Evolutionary conservation across 176 grass and related monocot genomes (phyloP), one percentile per base, ranked within the genome.

Genomic region (Oryza australiensis): DNA sequence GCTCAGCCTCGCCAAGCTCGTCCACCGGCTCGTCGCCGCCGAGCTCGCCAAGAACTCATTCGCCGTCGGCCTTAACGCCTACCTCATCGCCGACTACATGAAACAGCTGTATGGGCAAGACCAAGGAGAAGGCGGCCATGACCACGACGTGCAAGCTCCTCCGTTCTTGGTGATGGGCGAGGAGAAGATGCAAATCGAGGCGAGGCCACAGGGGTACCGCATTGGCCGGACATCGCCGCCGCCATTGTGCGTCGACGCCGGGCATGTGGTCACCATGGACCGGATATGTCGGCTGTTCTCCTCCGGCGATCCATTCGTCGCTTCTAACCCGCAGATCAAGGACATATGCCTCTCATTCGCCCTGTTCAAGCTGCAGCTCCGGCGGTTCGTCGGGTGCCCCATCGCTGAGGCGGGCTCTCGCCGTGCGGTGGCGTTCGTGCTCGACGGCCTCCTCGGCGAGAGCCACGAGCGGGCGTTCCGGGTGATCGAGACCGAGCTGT

Each of bases 51-150:
- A 83, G 37, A 86, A 66, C 51, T 90, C 88, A 5, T 86, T 90
- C 26, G 84, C 88, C 32, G 79, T 84, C 26, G 88, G 84, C 28
- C 88, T 90, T 69, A 87, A 86, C 70, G 37, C 88, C 20, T 72
- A 78, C 51, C 88, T 90, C 68, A 27, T 90, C 80, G 63, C 88
- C 3, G 88, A 86, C 55, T 90, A 90, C 80, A 87, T 90, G 88
- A 83, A 63, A 7, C 88, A 87, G 26, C 80, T 90, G 28, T 72
- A 83, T 32, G 51, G 74, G 10, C 66, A 59, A 24, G 77, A 40
- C 22, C 82, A 64, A 24, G 83, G 10, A 34, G 62, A 43, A 3
- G 46, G 16, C 46, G 6, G 18, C 26, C 40, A 73, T 48, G 67
- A 29, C 3, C 43, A 63, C 38, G 75, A 80, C 5, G 33, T 23